phyloP scores from a whole-genome alignment of 1,139 yeast genomes.

The Magnusiomyces fungicola region DNA sequence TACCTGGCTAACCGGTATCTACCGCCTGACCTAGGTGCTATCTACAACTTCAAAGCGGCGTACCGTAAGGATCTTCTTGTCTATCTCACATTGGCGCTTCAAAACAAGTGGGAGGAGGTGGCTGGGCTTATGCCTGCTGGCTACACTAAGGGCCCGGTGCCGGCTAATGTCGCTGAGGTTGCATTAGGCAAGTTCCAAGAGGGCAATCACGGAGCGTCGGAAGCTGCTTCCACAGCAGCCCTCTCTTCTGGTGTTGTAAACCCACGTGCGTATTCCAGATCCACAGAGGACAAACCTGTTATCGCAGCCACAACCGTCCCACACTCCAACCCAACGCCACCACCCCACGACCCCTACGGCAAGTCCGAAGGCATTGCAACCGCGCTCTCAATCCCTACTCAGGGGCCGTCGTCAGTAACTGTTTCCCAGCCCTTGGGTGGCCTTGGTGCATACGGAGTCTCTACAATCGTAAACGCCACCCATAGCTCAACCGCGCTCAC shows the following conservation, averaged over 20 bases:
- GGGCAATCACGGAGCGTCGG: no score
- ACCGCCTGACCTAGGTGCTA: slow-evolving; percentile 12
- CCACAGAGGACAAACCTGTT: no score
- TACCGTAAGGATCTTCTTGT: slow-evolving; percentile 8
- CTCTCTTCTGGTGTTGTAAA: no score
- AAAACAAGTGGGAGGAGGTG: background rate
- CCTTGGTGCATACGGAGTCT: background rate
- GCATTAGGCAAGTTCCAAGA: no score
- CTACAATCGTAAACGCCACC: background rate
- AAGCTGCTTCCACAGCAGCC: no score
- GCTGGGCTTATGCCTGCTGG: background rate
- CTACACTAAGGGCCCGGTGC: background rate
- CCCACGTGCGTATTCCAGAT: no score
- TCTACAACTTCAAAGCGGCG: slow-evolving; percentile 14
- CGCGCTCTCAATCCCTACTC: background rate
- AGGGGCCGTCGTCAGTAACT: no score
- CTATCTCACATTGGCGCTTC: background rate
- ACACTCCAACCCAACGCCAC: background rate
- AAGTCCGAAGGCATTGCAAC: background rate
- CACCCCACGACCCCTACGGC: background rate
- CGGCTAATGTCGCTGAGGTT: background rate
- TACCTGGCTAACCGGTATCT: slow-evolving; percentile 5
- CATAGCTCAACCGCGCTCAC: background rate
- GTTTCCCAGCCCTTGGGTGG: no score
- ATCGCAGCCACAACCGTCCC: no score